Percentiles rank a stretch among this genome's conserved stretches.
phyloP scores from a whole-genome alignment of 108 stramenopile genomes.

The Chaetoceros tenuissimus region DNA sequence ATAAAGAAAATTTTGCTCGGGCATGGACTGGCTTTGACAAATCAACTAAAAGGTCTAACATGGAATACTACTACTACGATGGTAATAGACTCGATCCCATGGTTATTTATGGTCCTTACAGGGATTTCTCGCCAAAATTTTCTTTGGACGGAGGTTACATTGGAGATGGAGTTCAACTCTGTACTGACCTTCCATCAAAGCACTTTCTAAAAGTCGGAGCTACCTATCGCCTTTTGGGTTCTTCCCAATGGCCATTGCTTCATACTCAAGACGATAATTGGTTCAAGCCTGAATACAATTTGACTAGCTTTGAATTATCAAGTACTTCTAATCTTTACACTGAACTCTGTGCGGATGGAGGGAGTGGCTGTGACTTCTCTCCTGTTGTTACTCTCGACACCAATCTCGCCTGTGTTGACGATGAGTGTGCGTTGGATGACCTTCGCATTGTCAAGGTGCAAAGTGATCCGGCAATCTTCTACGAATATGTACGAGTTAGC shows the following conservation, averaged over 20 bases:
- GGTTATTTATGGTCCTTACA: slow-evolving; percentile 15
- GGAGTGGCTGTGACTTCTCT: slow-evolving; percentile 9
- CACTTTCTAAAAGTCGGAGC: slow-evolving; percentile 36
- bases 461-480: slow-evolving; percentile 26
- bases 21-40: slow-evolving; percentile 52
- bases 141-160: slow-evolving; percentile 23
- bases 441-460: slow-evolving; percentile 25
- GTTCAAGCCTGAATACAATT: slow-evolving; percentile 5
- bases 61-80: slow-evolving; percentile 12
- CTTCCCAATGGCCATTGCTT: slow-evolving; percentile 3
- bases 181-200: slow-evolving; percentile 17
- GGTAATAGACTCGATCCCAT: slow-evolving; percentile 20
- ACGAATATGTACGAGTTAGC: slow-evolving; percentile 34
- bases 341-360: slow-evolving; percentile 22
- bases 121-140: slow-evolving; percentile 64
- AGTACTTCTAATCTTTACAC: slow-evolving; percentile 13
- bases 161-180: slow-evolving; percentile 25
- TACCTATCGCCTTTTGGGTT: slow-evolving; percentile 27
- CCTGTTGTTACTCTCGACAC: slow-evolving; percentile 6
- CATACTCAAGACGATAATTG: slow-evolving; percentile 14
- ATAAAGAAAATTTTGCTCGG: slow-evolving; percentile 36
- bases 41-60: slow-evolving; percentile 19
- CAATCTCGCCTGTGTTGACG: slow-evolving; percentile 7
- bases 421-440: slow-evolving; percentile 42
- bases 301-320: slow-evolving; percentile 10